These are phyloP conservation scores for Cydonia oblonga DNA, from an alignment of 331 rosid genomes.

Conservation along the genomic window DNA sequence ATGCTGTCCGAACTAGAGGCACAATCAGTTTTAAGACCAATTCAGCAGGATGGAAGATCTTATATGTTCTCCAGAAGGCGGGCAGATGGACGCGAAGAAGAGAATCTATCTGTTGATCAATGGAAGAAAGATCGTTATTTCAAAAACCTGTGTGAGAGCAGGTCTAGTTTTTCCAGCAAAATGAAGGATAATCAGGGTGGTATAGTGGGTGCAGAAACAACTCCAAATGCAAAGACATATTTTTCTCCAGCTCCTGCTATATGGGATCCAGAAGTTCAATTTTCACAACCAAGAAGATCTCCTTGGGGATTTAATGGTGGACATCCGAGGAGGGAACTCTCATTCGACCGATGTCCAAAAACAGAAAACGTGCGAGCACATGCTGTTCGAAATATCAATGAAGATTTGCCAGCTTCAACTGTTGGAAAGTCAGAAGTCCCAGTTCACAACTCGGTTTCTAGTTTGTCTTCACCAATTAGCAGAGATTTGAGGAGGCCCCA, in stretches of 20 bases:
- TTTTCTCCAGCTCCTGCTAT: constrained; percentile 31
- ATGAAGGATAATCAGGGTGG: constrained; percentile 19
- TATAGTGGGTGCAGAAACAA: constrained; percentile 20
- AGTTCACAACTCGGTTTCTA: neutral
- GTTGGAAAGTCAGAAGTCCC: neutral
- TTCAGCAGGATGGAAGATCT: neutral
- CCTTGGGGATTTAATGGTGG: constrained; percentile 45
- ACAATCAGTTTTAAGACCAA: constrained; percentile 6
- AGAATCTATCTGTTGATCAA: constrained; percentile 1
- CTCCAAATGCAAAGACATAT: constrained; percentile 19
- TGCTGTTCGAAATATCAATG: constrained; percentile 4
- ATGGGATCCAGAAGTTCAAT: constrained; percentile 20
- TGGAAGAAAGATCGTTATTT: constrained; percentile 14
- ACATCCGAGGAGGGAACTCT: constrained; percentile 22
- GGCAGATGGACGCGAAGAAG: neutral
- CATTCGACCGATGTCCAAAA: constrained; percentile 10
- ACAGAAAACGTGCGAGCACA: constrained; percentile 1
- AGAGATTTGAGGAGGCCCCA: neutral
- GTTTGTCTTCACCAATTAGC: neutral
- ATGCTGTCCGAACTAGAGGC: constrained; percentile 42
- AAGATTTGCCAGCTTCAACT: neutral
- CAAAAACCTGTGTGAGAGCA: constrained; percentile 13
- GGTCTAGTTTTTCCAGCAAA: constrained; percentile 2
- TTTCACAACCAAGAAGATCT: constrained; percentile 40
- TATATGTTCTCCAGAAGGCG: constrained; percentile 5